Evolutionary conservation across 2,329 filamentous ascomycete genomes (phyloP).

Genomic region (Xylaria sp.): DNA sequence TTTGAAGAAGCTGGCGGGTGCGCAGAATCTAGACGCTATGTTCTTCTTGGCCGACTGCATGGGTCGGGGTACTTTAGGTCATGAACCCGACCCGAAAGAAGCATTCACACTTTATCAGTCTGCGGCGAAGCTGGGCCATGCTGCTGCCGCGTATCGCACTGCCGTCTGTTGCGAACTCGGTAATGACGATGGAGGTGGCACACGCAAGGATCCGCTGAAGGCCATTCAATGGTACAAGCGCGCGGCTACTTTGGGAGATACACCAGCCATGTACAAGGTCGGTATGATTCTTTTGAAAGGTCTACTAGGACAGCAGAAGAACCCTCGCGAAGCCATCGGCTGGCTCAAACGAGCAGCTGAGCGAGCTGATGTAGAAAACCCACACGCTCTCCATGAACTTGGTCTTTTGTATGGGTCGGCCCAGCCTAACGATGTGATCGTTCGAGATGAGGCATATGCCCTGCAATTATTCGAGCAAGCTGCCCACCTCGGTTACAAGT

Average conservation of each 20-base stretch:
- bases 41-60: conserved; percentile 93
- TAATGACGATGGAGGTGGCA: conserved; percentile 92
- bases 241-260: conserved; percentile 88
- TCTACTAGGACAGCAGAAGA: conserved; percentile 84
- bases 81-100: conserved; percentile 86
- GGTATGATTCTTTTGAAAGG: conserved; percentile 96
- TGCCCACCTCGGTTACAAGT: conserved; percentile 91
- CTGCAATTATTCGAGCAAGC: conserved; percentile 85
- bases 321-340: conserved; percentile 84
- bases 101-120: conserved; percentile 94
- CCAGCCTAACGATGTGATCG: conserved; percentile 74
- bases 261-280: conserved; percentile 97
- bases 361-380: conserved; percentile 86
- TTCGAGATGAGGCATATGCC: conserved; percentile 84
- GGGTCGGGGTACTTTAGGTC: conserved; percentile 81
- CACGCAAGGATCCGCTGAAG: conserved; percentile 88
- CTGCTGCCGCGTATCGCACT: conserved; percentile 88
- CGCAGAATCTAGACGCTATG: conserved; percentile 84
- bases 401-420: conserved; percentile 73
- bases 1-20: conserved; percentile 83
- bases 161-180: conserved; percentile 98
- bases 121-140: conserved; percentile 88
- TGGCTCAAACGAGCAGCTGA: conserved; percentile 96
- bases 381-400: conserved; percentile 93
- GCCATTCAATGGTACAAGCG: conserved; percentile 99